Evolutionary conservation across 805 yeast species (phyloP).

Genomic region (Ogataea naganishii): DNA sequence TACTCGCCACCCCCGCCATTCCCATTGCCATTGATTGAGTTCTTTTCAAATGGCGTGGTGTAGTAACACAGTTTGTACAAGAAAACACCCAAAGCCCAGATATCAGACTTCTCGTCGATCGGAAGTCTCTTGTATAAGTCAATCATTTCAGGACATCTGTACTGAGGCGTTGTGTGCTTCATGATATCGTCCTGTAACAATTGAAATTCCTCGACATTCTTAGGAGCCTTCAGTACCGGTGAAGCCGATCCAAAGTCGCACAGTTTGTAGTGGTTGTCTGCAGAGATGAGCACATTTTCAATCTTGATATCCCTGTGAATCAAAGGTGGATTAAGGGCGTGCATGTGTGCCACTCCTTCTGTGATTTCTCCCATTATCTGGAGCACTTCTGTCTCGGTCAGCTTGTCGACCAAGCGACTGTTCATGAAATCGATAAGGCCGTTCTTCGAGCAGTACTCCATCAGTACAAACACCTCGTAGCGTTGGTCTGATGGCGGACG

Average conservation of each 20-base stretch:
- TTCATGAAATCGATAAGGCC: constrained; percentile 80
- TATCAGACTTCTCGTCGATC: constrained; percentile 73
- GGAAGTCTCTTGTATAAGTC: constrained; percentile 62
- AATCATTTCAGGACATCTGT: constrained; percentile 79
- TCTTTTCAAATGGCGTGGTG: constrained; percentile 71
- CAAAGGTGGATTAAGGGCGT: constrained; percentile 60
- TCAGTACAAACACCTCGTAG: constrained; percentile 72
- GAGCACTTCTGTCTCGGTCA: constrained; percentile 61
- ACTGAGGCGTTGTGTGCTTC: constrained; percentile 80
- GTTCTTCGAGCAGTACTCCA: constrained; percentile 72
- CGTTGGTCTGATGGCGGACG: too few species aligned
- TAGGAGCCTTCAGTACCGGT: constrained; percentile 54
- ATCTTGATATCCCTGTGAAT: constrained; percentile 77
- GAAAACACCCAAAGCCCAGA: constrained; percentile 81
- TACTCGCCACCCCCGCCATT: constrained; percentile 41
- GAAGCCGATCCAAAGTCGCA: constrained; percentile 84
- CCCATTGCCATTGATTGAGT: constrained; percentile 25
- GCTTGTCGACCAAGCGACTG: constrained; percentile 53
- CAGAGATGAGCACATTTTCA: constrained; percentile 66
- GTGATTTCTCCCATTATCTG: constrained; percentile 62
- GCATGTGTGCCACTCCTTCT: constrained; percentile 73
- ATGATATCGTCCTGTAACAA: constrained; percentile 58
- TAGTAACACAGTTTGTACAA: constrained; percentile 72
- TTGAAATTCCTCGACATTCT: constrained; percentile 49
- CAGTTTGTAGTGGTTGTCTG: constrained; percentile 50